Evolutionary conservation across 2,329 filamentous ascomycete genomes (phyloP), one percentile per base, ranked within the genome.

Genomic region (Dothistroma pini): DNA sequence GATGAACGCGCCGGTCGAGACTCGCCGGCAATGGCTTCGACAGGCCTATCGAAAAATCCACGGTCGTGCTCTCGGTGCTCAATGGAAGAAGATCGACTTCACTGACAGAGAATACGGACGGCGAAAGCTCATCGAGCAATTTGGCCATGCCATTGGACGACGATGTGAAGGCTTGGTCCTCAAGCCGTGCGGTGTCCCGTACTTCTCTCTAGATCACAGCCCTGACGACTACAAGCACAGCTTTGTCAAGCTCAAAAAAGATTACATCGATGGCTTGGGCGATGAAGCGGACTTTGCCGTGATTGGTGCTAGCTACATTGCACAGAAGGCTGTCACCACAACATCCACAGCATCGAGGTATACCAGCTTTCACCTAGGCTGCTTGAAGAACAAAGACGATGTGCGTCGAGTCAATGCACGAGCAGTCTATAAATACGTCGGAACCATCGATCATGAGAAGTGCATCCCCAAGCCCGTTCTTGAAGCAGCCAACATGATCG

Each of bases 241-340:
- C 25, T 71, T 86, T 72, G 90, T 96, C 70, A 96, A 96, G 75
- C 75, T 96, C 48, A 96, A 96, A 75, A 91, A 91, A 69, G 90
- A 95, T 70, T 96, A 96, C 69, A 84, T 96, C 41, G 81, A 83
- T 29, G 86, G 86, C 2, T 85, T 93, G 71, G 91, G 91, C 0
- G 92, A 96, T 62, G 85, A 91, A 32, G 89, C 89, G 10, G 93
- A 96, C 72, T 90, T 96, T 71, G 87, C 89, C 1, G 81, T 93
- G 1, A 78, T 96, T 2, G 92, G 90, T 0, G 92, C 86, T 6
- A 85, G 85, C 19, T 92, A 89, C 67, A 84, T 91, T 66, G 77
- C 88, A 2, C 78, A 81, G 54, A 84, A 86, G 63, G 89, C 87
- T 8, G 80, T 79, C 51, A 78, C 80, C 8, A 82, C 85, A 53